Percentiles rank a stretch among this genome's conserved stretches.
Evolutionary conservation across 73 alveolate genomes (phyloP).

Genomic region (Paramecium bursaria): DNA sequence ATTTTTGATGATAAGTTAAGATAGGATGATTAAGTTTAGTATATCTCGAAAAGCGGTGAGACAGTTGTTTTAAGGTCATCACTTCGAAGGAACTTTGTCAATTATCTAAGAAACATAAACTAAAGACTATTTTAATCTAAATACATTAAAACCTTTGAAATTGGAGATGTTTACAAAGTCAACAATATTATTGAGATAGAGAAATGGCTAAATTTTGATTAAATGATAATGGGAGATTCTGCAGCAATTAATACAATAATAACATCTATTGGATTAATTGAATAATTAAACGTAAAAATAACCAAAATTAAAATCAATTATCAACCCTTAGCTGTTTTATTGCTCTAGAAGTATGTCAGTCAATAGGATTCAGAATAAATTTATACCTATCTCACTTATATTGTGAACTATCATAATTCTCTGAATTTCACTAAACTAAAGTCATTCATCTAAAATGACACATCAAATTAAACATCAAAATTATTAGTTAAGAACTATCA

Average conservation of each 20-base stretch:
- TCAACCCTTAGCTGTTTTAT: background rate
- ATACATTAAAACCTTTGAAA: conserved; percentile 25
- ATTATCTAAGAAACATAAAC: background rate
- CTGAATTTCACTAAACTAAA: conserved; percentile 28
- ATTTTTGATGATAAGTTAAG: conserved; percentile 1
- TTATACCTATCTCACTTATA: conserved; percentile 1
- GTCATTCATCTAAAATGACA: conserved; percentile 33
- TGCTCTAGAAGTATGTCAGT: conserved; percentile 6
- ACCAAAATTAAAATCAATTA: background rate
- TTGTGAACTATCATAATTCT: conserved; percentile 5
- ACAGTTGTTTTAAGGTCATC: conserved; percentile 16
- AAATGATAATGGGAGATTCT: conserved; percentile 10
- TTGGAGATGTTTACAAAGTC: conserved; percentile 17
- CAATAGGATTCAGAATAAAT: background rate
- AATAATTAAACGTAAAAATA: background rate
- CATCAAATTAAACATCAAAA: background rate
- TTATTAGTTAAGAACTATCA: background rate
- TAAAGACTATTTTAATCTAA: conserved; percentile 7
- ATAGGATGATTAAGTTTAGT: background rate
- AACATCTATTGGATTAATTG: conserved; percentile 8
- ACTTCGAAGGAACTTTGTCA: conserved; percentile 22
- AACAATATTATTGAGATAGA: background rate
- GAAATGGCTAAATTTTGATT: conserved; percentile 14
- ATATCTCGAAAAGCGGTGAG: conserved; percentile 19
- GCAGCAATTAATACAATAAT: too few species aligned